Evolutionary conservation across 2,329 filamentous ascomycete genomes (phyloP).

Genomic region (Cryphonectria carpinicola): DNA sequence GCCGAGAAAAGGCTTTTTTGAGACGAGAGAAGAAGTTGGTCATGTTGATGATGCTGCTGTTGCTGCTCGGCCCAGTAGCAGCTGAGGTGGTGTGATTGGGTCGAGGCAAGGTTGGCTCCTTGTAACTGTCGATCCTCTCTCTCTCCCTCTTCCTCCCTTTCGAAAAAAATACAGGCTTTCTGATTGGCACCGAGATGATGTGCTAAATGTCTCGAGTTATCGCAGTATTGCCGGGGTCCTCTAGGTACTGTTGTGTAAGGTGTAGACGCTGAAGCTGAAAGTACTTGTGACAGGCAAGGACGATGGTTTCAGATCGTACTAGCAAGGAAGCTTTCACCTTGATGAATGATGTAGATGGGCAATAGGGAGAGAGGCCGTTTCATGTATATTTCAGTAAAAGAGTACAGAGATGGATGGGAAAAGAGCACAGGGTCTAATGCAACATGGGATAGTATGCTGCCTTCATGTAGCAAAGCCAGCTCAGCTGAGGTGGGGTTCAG

Average conservation of each 20-base stretch:
- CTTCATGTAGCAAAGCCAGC: background rate
- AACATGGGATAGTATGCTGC: background rate
- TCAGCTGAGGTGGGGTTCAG: background rate
- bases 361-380: background rate
- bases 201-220: background rate
- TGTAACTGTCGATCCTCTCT: background rate
- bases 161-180: background rate
- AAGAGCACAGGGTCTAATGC: background rate
- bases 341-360: background rate
- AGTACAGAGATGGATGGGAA: background rate
- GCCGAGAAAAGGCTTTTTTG: background rate
- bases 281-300: background rate
- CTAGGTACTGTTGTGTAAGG: background rate
- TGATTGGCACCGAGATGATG: background rate
- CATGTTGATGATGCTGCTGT: background rate
- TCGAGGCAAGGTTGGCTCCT: background rate
- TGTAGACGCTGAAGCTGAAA: background rate
- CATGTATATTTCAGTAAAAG: background rate
- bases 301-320: background rate
- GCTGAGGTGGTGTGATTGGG: background rate
- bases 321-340: background rate
- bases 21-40: background rate
- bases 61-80: background rate
- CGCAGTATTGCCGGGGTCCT: background rate
- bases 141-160: too few relatives aligned